Conservation (phyloP, 345 rosid genomes). For the Barbarea vulgaris region DNA sequence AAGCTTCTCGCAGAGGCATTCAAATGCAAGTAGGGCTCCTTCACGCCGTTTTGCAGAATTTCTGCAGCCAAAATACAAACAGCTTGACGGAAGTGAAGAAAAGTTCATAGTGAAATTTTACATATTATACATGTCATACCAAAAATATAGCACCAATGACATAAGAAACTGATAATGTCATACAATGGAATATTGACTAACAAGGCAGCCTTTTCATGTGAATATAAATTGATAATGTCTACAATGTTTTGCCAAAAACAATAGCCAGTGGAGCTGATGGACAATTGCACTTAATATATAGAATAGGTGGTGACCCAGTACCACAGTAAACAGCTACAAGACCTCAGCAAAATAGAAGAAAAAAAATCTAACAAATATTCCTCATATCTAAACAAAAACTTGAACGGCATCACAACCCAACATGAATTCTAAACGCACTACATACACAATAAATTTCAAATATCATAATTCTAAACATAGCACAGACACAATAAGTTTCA, state of each 20-base stretch:
- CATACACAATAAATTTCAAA: conserved; percentile 1
- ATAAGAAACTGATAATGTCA: background rate
- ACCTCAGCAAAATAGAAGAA: background rate
- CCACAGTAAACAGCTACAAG: background rate
- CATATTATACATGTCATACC: conserved; percentile 1
- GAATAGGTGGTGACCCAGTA: background rate
- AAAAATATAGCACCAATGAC: background rate
- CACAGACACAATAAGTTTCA: conserved; percentile 9
- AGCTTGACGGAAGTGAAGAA: background rate
- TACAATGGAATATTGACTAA: background rate
- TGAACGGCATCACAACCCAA: background rate
- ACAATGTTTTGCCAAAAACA: background rate
- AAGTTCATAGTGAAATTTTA: background rate
- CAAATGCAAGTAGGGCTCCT: conserved; percentile 93
- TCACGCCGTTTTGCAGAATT: conserved; percentile 90
- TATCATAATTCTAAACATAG: conserved; percentile 1
- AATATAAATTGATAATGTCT: background rate
- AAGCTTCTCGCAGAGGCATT: conserved; percentile 93
- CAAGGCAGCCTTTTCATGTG: background rate
- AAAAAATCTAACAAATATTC: background rate
- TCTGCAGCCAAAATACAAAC: conserved; percentile 48
- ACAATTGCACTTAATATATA: background rate
- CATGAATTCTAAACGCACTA: background rate
- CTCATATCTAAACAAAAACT: background rate
- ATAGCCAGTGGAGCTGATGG: background rate